A percentile compares a stretch with the other conserved stretches of the same genome.
phyloP scores from a whole-genome alignment of 257 asterid species.

The Solanum chilense region DNA sequence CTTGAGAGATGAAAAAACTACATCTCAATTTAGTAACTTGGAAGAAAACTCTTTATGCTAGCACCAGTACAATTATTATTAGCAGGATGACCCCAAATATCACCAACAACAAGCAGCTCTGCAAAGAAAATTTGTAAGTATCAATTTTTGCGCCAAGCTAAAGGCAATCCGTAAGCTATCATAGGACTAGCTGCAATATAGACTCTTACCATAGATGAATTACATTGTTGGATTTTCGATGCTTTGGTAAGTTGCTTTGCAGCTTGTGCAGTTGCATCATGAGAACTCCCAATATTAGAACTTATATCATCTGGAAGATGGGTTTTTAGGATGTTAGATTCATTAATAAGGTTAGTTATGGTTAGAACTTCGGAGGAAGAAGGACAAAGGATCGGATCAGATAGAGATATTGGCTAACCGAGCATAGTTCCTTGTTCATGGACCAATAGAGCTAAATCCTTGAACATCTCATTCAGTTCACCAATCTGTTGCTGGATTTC shows the following conservation, averaged over 20 bases:
- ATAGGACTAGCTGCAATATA: not conserved
- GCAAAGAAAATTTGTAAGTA: slow-evolving; percentile 7
- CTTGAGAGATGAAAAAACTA: not conserved
- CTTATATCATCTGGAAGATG: slow-evolving; percentile 62
- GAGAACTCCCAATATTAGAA: slow-evolving; percentile 59
- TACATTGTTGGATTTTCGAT: slow-evolving; percentile 66
- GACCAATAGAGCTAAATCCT: slow-evolving; percentile 78
- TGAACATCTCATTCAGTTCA: slow-evolving; percentile 91
- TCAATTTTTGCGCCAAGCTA: not conserved
- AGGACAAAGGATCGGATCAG: not conserved
- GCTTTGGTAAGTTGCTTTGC: slow-evolving; percentile 79
- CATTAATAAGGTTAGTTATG: not conserved
- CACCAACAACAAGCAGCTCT: slow-evolving; percentile 77
- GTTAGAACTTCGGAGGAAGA: not conserved
- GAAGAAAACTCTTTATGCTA: not conserved
- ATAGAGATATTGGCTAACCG: slow-evolving; percentile 31
- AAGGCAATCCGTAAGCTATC: not conserved
- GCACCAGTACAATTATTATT: slow-evolving; percentile 35
- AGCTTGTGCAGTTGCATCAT: slow-evolving; percentile 80
- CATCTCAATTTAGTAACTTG: not conserved
- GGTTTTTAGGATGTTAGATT: not conserved
- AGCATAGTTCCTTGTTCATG: slow-evolving; percentile 92
- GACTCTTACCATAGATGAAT: slow-evolving; percentile 60
- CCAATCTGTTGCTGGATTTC: slow-evolving; percentile 92
- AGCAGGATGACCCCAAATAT: slow-evolving; percentile 72